Base-by-base conservation (phyloP, 805 yeast species). In the Huiozyma naganishii region DNA sequence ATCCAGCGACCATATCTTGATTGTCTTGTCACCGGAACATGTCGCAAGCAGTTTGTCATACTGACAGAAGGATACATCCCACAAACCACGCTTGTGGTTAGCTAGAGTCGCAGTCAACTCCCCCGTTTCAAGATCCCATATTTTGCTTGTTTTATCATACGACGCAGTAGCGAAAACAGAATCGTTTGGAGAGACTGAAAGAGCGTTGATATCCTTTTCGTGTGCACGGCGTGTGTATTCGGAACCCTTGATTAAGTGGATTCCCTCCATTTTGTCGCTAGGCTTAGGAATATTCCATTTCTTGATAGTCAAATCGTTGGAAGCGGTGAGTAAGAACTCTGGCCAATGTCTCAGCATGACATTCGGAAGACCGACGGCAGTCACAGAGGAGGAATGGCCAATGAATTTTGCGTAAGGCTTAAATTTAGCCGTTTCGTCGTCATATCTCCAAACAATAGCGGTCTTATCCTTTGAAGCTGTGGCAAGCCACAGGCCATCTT, bases 171-270 rank as follows among this genome's bases (percentile, higher is more conserved):
- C 97, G 56, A 92, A 80, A 41, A 73, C 70, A 50, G 80, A 82
- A 62, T 90, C 94, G 57, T 88, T 86, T 12, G 96, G 95, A n/a
- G 97, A 74, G 4, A 92, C 70, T 50, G 88, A 96, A 42, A 92
- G 67, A 2, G 90, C 75, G 56, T 92, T 94, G 47, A 92, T 92
- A 62, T 92, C 96, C 61, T 90, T 92, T 44, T 92, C 97, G 61
- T 92, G 99, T 1, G 97, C 97, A 57, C 89, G 78, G 69, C 96
- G 78, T 0, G 98, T 92, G 62, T 82, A 92, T 43, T 80, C 87
- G 2, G 96, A 83, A 2, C 71, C 67, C 52, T 72, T 77, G 6
- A 84, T 71, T 4, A 57, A 44, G 11, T 58, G 52, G 4, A 65
- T 53, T 5, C 53, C 52, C 13, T 54, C 51, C 4, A 40, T 33